Percentiles rank a stretch among this genome's conserved stretches.
phyloP scores from a whole-genome alignment of 2,329 filamentous ascomycete species.

The Epichloe bromicola region DNA sequence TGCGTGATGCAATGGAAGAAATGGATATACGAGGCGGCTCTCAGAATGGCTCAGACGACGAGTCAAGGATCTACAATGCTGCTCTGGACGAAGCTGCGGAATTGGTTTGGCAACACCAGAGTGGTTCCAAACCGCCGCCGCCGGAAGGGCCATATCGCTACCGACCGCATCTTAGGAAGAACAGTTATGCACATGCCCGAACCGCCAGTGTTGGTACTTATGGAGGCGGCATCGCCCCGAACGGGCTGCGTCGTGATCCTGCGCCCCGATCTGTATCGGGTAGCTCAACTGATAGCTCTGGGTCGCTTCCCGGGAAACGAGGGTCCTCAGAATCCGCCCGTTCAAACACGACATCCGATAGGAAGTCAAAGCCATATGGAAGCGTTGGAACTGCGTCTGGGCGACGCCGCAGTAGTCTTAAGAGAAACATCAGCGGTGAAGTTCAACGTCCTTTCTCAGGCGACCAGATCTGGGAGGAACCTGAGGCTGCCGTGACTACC shows the following conservation, averaged over 20 bases:
- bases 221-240: slow-evolving; percentile 24
- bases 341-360: slow-evolving; percentile 8
- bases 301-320: slow-evolving; percentile 20
- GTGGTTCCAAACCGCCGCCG: slow-evolving; percentile 34
- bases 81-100: slow-evolving; percentile 68
- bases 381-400: slow-evolving; percentile 25
- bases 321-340: slow-evolving; percentile 13
- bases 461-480: slow-evolving; percentile 84
- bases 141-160: slow-evolving; percentile 54
- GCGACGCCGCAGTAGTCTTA: slow-evolving; percentile 50
- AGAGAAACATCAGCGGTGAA: slow-evolving; percentile 59
- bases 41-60: slow-evolving; percentile 28
- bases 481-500: slow-evolving; percentile 31
- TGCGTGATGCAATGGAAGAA: slow-evolving; percentile 61
- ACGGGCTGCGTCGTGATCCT: slow-evolving; percentile 31
- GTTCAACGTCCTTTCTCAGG: slow-evolving; percentile 54
- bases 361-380: slow-evolving; percentile 28
- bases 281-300: slow-evolving; percentile 38
- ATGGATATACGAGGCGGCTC: slow-evolving; percentile 43
- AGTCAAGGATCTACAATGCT: slow-evolving; percentile 54
- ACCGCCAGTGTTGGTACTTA: slow-evolving; percentile 44
- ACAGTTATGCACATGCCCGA: slow-evolving; percentile 57
- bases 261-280: slow-evolving; percentile 34
- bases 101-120: slow-evolving; percentile 63
- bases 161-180: slow-evolving; percentile 53